Base-by-base conservation (phyloP, 176 grass and related monocot genomes). In the Ensete glaucum region DNA sequence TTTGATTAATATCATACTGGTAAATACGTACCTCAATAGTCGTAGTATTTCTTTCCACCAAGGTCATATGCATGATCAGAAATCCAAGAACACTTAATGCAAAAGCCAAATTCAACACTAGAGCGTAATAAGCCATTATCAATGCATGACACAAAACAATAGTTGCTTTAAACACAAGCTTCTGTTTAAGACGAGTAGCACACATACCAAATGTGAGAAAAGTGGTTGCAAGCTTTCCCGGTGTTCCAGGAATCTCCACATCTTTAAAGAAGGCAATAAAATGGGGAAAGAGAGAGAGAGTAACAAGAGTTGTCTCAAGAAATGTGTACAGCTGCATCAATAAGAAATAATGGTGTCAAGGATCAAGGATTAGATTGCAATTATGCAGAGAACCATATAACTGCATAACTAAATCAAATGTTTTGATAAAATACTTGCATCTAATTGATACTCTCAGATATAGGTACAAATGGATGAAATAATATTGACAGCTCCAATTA, bases 201-300 rank as follows among this genome's bases (percentile, higher is more conserved):
- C n/a, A 19, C 54, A 78, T 86, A 96, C 92, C 92, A 62, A 96
- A 96, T 80, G 87, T 90, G 26, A 96, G 85, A 86, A 96, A 96
- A 62, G 93, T 92, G 49, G 93, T 90, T 78, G 93, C 94, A 83
- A 97, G 90, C 78, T 87, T 87, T 81, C 88, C 82, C 80, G 94
- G 94, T 68, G 80, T 93, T 64, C 88, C 94, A 81, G 85, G 85
- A 58, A 97, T 89, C 52, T 97, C 94, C 0, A 81, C 59, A 73
- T 97, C 94, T 69, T 86, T 90, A 76, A 97, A 97, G 86, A 97
- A 97, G 68, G 90, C 87, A 87, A 93, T 90, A 72, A 97, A 97
- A 81, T 93, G 84, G 50, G 85, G 86, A 84, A 97, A 86, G 50
- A 97, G 82, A 26, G 84, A 91, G 34, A 97, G 69, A 56, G 88